Evolutionary conservation across 129 eudicot species (phyloP).

Genomic region (Kitagawia praeruptora): DNA sequence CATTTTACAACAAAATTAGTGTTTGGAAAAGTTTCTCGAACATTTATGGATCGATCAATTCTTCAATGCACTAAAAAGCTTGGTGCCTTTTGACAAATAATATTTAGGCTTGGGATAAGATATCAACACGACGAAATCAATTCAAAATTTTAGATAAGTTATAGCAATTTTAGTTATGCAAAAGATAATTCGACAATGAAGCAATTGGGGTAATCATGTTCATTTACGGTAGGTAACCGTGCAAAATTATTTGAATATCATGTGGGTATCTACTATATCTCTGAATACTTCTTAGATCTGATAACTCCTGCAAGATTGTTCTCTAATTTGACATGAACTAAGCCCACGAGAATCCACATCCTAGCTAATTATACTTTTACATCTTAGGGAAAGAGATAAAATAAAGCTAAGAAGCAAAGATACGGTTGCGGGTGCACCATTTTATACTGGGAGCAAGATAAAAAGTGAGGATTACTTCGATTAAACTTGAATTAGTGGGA

Average conservation of each 20-base stretch:
- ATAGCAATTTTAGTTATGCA: background rate
- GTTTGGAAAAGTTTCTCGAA: background rate
- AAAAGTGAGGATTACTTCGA: background rate
- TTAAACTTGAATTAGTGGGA: background rate
- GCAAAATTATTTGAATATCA: background rate
- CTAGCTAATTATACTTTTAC: background rate
- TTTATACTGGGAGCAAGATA: background rate
- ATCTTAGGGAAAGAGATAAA: background rate
- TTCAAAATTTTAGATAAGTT: background rate
- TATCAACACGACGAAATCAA: background rate
- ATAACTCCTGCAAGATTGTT: background rate
- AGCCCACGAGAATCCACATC: background rate
- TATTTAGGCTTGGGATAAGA: background rate
- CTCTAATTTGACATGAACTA: background rate
- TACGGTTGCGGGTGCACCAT: background rate
- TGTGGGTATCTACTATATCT: background rate
- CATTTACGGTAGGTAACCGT: background rate
- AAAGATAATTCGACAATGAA: background rate
- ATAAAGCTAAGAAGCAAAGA: background rate
- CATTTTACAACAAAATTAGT: background rate
- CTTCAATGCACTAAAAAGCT: background rate
- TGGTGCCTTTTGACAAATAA: background rate
- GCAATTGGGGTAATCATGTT: background rate
- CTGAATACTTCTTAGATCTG: background rate
- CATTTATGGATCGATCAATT: background rate